phyloP scores from a whole-genome alignment of 768 basidiomycete species.

The Panaeolus papilionaceus region DNA sequence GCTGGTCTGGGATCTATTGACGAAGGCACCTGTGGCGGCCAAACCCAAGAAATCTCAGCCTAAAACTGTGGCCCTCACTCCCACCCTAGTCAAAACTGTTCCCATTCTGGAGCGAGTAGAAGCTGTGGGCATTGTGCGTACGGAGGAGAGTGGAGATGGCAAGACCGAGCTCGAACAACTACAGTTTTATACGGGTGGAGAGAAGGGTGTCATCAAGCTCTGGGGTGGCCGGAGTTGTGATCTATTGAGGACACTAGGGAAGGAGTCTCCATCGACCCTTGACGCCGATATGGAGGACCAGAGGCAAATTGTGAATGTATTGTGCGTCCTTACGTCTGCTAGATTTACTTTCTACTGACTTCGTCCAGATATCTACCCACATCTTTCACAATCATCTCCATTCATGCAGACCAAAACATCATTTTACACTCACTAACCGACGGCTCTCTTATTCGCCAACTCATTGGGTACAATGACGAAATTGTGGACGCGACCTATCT shows the following conservation, averaged over 20 bases:
- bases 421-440: conserved; percentile 85
- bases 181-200: conserved; percentile 88
- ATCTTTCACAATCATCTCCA: conserved; percentile 71
- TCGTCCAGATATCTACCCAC: conserved; percentile 68
- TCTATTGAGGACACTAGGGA: conserved; percentile 64
- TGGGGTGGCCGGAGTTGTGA: conserved; percentile 82
- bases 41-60: conserved; percentile 54
- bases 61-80: conserved; percentile 53
- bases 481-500: conserved; percentile 91
- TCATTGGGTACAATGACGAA: conserved; percentile 98
- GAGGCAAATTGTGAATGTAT: conserved; percentile 78
- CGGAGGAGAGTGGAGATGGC: conserved; percentile 54
- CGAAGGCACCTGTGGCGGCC: conserved; percentile 32
- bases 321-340: conserved; percentile 60
- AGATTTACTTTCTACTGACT: conserved; percentile 24
- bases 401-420: conserved; percentile 98
- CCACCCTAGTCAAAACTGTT: conserved; percentile 77
- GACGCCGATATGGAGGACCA: conserved; percentile 74
- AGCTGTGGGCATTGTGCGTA: conserved; percentile 74
- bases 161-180: conserved; percentile 49
- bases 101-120: conserved; percentile 88
- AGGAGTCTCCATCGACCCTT: conserved; percentile 47
- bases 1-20: conserved; percentile 86
- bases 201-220: conserved; percentile 83
- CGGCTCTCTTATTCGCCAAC: conserved; percentile 70